phyloP scores from a whole-genome alignment of 2,329 filamentous ascomycete genomes.

The Alternaria novae-zelandiae region DNA sequence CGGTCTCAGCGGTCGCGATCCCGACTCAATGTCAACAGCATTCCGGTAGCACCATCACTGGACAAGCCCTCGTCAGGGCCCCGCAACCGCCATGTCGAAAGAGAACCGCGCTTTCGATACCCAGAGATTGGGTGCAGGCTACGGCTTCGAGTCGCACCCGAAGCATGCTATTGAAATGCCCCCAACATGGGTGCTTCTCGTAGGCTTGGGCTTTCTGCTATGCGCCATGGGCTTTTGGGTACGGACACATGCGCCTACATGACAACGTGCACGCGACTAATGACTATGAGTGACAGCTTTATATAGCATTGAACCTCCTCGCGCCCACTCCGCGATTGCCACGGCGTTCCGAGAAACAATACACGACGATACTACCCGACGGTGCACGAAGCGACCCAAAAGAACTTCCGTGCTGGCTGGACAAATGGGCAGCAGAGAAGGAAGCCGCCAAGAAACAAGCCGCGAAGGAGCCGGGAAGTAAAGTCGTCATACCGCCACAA shows the following conservation, averaged over 20 bases:
- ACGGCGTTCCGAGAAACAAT: conserved; percentile 81
- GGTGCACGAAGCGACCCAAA: conserved; percentile 63
- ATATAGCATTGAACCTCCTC: conserved; percentile 72
- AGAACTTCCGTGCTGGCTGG: conserved; percentile 84
- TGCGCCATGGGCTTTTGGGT: conserved; percentile 40
- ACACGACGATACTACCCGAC: conserved; percentile 74
- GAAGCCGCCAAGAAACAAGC: conserved; percentile 45
- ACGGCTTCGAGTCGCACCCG: conserved; percentile 37
- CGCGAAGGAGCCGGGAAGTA: conserved; percentile 30
- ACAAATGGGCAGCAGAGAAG: conserved; percentile 71
- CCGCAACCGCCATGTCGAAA: conserved; percentile 22
- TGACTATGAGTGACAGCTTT: conserved; percentile 58
- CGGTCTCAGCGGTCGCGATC: conserved; percentile 9
- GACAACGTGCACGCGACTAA: neutral
- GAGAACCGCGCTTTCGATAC: conserved; percentile 38
- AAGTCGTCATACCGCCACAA: conserved; percentile 37
- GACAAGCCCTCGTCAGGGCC: conserved; percentile 14
- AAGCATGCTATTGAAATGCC: conserved; percentile 35
- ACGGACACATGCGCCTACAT: conserved; percentile 6
- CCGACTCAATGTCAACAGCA: conserved; percentile 26
- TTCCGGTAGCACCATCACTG: conserved; percentile 25
- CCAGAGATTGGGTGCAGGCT: conserved; percentile 24
- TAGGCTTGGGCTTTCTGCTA: conserved; percentile 32
- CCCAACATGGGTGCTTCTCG: conserved; percentile 40
- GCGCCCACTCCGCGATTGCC: conserved; percentile 81